Percentiles rank a stretch among this genome's conserved stretches.
phyloP scores from a whole-genome alignment of 2,329 filamentous ascomycete species.

The Thielaviopsis populi region DNA sequence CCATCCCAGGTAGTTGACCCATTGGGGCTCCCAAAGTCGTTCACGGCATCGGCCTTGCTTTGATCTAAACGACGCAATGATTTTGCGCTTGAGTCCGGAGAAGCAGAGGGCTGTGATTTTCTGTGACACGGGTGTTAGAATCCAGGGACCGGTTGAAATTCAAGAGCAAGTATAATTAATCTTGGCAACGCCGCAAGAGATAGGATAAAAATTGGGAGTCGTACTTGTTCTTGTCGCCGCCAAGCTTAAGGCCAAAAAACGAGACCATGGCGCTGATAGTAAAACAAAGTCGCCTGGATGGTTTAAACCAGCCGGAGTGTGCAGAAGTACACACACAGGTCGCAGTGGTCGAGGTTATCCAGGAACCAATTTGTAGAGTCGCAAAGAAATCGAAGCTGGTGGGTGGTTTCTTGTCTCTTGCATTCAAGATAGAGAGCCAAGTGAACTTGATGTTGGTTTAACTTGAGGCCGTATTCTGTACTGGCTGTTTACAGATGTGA shows the following conservation, averaged over 20 bases:
- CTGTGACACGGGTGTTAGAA: background rate
- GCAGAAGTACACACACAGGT: background rate
- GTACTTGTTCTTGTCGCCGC: constrained; percentile 42
- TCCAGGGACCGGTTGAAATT: background rate
- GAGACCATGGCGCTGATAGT: constrained; percentile 30
- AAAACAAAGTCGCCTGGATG: constrained; percentile 21
- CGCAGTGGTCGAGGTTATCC: background rate
- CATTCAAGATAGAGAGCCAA: background rate
- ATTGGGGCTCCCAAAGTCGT: background rate
- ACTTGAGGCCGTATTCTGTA: background rate
- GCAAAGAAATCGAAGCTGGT: background rate
- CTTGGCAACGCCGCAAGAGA: constrained; percentile 12
- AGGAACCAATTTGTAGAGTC: background rate
- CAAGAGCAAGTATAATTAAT: background rate
- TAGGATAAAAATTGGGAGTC: constrained; percentile 21
- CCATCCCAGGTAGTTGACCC: constrained; percentile 8
- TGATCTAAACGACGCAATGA: background rate
- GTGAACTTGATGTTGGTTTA: background rate
- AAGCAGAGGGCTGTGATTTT: constrained; percentile 6
- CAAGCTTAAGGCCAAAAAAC: constrained; percentile 42
- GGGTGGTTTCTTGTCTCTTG: background rate
- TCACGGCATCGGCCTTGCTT: background rate
- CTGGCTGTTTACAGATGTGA: background rate
- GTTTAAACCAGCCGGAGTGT: background rate
- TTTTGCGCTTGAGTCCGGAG: constrained; percentile 5